Conservation (phyloP, 768 basidiomycete genomes). For the Amanita brunnescens region DNA sequence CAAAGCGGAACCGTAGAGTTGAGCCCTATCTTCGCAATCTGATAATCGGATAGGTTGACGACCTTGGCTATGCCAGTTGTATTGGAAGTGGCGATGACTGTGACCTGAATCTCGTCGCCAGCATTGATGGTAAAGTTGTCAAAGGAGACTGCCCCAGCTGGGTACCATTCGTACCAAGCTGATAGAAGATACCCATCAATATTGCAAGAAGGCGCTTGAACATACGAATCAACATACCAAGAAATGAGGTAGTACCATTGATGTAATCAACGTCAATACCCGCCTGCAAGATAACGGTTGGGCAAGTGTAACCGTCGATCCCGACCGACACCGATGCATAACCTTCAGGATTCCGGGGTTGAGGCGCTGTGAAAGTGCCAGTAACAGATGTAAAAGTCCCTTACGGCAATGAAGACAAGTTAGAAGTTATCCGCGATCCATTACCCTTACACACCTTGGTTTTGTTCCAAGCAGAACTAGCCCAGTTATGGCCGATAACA, state of each 20-base stretch:
- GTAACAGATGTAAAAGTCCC: background rate
- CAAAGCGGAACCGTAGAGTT: background rate
- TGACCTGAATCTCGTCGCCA: background rate
- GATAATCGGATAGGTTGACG: background rate
- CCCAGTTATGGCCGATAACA: background rate
- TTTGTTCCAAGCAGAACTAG: background rate
- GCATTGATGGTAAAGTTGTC: background rate
- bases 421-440: slow-evolving; percentile 5
- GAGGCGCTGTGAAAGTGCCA: background rate
- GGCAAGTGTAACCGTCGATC: background rate
- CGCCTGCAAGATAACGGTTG: background rate
- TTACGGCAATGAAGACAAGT: background rate
- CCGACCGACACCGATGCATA: background rate
- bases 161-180: slow-evolving; percentile 4
- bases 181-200: too few species aligned
- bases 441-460: background rate
- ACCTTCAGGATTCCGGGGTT: background rate
- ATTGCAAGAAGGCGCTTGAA: background rate
- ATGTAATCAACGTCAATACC: background rate
- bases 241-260: background rate
- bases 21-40: background rate
- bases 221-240: background rate
- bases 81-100: background rate
- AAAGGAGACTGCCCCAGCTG: background rate
- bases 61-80: background rate